Evolutionary conservation across 202 grass and related monocot species (phyloP), one percentile per base, ranked within the genome.

Genomic region (Schoenoplectus triqueter): DNA sequence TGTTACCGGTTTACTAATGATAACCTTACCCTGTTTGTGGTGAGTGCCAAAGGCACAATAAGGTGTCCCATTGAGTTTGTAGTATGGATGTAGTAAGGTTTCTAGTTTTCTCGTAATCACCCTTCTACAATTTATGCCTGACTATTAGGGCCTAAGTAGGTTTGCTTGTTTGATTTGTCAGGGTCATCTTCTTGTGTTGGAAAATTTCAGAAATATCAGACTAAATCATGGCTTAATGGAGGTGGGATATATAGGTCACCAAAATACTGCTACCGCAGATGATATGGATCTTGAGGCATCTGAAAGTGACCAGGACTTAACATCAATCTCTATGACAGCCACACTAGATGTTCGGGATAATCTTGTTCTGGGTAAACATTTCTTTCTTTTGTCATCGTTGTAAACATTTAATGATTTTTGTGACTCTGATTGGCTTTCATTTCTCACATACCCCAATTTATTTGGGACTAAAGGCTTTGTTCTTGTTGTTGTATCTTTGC

Each of bases 181-280:
- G 95, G 93, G 95, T 63, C 88, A 98, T 93, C 91, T 95, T 69
- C 91, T 98, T 89, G 87, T 98, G 82, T 87, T 98, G 84, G 90
- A 94, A 56, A 95, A 93, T 42, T 95, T 93, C 45, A 79, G 88
- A 46, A 92, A 88, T 72, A 81, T 98, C 85, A 93, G 86, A 85
- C 62, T 98, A 64, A 95, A 95, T 85, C 95, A 95, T 91, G 93
- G 88, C 62, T 73, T 92, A 81, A 98, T 98, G 95, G 95, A 98
- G 89, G 84, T 90, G 61, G 95, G 95, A 88, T 98, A 98, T 91
- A 84, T 88, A 84, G 84, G 73, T 80, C 93, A 98, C 89, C 68
- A 95, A 77, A 68, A 47, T 87, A 82, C 70, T 84, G 90, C 87
- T 50, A 86, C 64, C 74, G 52, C 85, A 84, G 49, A 40, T 69